phyloP scores from a whole-genome alignment of 192 early-diverging fungal species.

The Coemansia sp. region DNA sequence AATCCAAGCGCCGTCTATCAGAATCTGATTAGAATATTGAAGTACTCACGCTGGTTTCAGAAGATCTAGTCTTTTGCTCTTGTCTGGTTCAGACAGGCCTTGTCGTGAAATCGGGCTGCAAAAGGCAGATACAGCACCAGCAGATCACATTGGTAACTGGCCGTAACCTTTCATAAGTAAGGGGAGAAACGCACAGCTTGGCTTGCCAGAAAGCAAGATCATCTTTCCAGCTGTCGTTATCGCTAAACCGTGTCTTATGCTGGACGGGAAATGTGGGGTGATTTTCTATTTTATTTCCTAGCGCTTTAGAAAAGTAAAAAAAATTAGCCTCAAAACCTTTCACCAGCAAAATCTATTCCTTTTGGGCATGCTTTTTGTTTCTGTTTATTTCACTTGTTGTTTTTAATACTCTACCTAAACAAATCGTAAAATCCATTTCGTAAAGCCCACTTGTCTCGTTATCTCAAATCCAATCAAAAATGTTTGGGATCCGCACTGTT shows the following conservation, averaged over 20 bases:
- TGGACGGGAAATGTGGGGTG: not conserved
- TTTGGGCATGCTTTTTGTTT: slow-evolving; percentile 11
- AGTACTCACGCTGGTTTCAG: not conserved
- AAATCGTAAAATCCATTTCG: not conserved
- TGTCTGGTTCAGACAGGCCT: too few species aligned
- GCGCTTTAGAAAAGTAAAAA: not conserved
- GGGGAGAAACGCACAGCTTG: too few species aligned
- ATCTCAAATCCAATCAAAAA: slow-evolving; percentile 9
- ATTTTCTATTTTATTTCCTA: not conserved
- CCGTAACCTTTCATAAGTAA: too few species aligned
- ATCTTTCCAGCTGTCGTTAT: not conserved
- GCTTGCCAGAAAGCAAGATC: not conserved
- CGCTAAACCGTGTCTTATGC: not conserved
- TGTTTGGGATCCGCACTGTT: slow-evolving; percentile 53
- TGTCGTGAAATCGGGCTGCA: not conserved
- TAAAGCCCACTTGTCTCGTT: not conserved
- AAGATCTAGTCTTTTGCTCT: not conserved
- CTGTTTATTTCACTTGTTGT: slow-evolving; percentile 3
- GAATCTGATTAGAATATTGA: not conserved
- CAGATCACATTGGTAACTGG: too few species aligned
- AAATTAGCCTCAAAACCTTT: not conserved
- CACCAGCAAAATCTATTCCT: not conserved
- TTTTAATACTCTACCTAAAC: not conserved
- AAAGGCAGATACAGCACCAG: not conserved
- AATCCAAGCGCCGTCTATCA: too few species aligned